Conservation (phyloP, 2,329 filamentous ascomycete species). For the Endothia cerciana region DNA sequence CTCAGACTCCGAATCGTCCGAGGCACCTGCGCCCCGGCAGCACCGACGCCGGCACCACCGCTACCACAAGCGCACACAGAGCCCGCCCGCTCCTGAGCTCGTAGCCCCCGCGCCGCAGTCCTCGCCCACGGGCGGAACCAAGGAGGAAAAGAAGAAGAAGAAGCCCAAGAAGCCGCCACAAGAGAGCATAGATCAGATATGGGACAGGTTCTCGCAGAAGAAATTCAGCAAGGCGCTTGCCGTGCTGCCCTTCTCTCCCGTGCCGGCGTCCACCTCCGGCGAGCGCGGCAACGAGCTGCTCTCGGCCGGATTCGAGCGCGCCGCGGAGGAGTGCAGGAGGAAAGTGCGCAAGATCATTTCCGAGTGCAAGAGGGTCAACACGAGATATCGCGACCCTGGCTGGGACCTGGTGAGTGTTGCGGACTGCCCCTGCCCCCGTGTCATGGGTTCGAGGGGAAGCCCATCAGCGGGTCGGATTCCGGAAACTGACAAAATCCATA, state of each 20-base stretch:
- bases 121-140: constrained; percentile 33
- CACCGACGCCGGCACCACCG: constrained; percentile 16
- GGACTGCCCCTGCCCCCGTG: neutral
- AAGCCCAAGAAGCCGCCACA: constrained; percentile 65
- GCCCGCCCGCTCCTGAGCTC: neutral
- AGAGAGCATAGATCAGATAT: constrained; percentile 68
- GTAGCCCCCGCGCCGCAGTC: neutral
- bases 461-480: neutral
- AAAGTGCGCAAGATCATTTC: constrained; percentile 65
- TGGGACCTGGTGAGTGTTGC: constrained; percentile 57
- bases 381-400: constrained; percentile 73
- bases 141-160: constrained; percentile 53
- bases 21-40: constrained; percentile 8
- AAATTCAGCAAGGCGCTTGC: constrained; percentile 68
- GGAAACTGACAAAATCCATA: constrained; percentile 34
- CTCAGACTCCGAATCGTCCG: constrained; percentile 25
- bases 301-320: constrained; percentile 64
- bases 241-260: constrained; percentile 67
- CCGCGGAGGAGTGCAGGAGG: constrained; percentile 64
- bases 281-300: constrained; percentile 64
- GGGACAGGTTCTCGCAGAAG: constrained; percentile 63
- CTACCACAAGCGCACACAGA: constrained; percentile 4
- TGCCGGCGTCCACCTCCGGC: constrained; percentile 52
- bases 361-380: constrained; percentile 74
- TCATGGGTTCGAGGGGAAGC: neutral